Conservation (phyloP, 768 basidiomycete species). For the Leccinellum albellum region DNA sequence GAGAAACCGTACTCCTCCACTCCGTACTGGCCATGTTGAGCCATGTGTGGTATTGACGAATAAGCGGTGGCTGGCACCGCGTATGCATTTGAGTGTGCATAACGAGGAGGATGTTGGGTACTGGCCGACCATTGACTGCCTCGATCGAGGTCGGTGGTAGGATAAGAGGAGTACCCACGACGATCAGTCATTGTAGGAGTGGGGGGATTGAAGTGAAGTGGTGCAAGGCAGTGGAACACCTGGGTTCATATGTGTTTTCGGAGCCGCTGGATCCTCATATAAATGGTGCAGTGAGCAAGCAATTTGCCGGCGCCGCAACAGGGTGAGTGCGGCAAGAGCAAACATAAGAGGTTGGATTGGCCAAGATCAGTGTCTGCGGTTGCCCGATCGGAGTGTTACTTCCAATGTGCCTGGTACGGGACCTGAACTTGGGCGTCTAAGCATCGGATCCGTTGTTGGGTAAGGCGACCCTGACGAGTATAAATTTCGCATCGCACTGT, state of each 20-base stretch:
- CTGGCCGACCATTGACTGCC: slow-evolving; percentile 22
- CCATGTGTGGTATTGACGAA: slow-evolving; percentile 19
- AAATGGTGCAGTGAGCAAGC: slow-evolving; percentile 23
- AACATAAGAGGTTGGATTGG: slow-evolving; percentile 26
- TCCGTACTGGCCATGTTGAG: slow-evolving; percentile 22
- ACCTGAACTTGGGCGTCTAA: slow-evolving; percentile 26
- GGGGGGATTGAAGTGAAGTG: slow-evolving; percentile 5
- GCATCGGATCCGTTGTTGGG: slow-evolving; percentile 6
- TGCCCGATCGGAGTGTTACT: slow-evolving; percentile 23
- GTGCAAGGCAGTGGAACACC: slow-evolving; percentile 5
- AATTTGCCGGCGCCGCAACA: slow-evolving; percentile 32
- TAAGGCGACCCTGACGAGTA: slow-evolving; percentile 25
- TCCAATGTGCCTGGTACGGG: slow-evolving; percentile 31
- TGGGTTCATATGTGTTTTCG: slow-evolving; percentile 35
- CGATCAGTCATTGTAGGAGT: slow-evolving; percentile 26
- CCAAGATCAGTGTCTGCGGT: slow-evolving; percentile 27
- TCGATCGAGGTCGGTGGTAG: slow-evolving; percentile 15
- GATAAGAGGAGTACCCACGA: slow-evolving; percentile 28
- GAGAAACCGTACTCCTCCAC: slow-evolving; percentile 20
- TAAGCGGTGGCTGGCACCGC: slow-evolving; percentile 15
- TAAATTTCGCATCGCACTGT: slow-evolving; percentile 16
- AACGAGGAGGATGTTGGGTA: slow-evolving; percentile 22
- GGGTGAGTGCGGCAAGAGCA: slow-evolving; percentile 28
- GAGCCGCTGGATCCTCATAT: slow-evolving; percentile 28
- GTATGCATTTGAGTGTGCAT: slow-evolving; percentile 22